A percentile compares a stretch with the other conserved stretches of the same genome.
phyloP scores from a whole-genome alignment of 495 filamentous ascomycete species.

The Talaromyces stipitatus region DNA sequence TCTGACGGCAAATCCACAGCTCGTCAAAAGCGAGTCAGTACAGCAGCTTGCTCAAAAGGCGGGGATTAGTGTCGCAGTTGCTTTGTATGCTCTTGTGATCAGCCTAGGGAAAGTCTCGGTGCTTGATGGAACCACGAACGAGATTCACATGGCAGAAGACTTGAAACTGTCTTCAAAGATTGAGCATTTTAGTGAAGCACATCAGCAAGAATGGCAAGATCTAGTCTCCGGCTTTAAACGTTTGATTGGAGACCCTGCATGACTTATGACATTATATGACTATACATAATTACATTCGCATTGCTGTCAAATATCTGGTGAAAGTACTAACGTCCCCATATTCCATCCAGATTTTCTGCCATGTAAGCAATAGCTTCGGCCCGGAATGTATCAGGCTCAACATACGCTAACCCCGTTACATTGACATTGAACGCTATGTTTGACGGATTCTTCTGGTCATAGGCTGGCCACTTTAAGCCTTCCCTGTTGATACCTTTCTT shows the following conservation, averaged over 20 bases:
- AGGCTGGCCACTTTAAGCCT: conserved; percentile 2
- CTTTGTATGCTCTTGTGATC: conserved; percentile 62
- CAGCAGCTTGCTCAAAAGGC: conserved; percentile 37
- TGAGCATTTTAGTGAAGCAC: conserved; percentile 34
- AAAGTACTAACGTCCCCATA: background rate
- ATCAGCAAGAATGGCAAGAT: conserved; percentile 36
- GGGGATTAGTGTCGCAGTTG: conserved; percentile 41
- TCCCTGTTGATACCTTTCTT: conserved; percentile 2
- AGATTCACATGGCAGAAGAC: conserved; percentile 58
- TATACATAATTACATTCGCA: background rate
- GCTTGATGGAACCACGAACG: conserved; percentile 63
- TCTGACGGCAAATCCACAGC: conserved; percentile 58
- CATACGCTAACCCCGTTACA: background rate
- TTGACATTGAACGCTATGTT: conserved; percentile 5
- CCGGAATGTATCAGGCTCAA: conserved; percentile 1
- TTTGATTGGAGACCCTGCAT: conserved; percentile 33
- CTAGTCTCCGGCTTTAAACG: conserved; percentile 25
- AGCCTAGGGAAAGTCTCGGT: conserved; percentile 50
- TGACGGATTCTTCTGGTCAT: background rate
- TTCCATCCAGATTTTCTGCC: conserved; percentile 2
- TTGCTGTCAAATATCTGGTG: background rate
- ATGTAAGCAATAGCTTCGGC: conserved; percentile 3
- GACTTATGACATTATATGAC: background rate
- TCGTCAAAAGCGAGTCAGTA: conserved; percentile 47
- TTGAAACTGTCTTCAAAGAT: conserved; percentile 47